Percentiles rank a stretch among this genome's conserved stretches.
These are phyloP conservation scores for Apiotrichum montevideense DNA, from an alignment of 1,284 basidiomycete species.

Conservation along the genomic window DNA sequence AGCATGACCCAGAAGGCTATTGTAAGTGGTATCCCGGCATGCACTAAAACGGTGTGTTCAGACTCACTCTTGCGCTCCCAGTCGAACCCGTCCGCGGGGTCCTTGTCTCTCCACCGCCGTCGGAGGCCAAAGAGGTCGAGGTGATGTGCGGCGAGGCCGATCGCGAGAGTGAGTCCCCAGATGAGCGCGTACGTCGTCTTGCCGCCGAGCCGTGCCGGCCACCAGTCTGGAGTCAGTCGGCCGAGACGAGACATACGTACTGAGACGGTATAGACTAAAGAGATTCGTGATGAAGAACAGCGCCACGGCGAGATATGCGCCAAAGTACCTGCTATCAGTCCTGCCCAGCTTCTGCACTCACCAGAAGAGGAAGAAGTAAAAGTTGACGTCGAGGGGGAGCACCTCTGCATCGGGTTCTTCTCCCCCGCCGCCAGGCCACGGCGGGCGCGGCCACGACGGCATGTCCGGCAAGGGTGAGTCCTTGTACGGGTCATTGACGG, in stretches of 20 bases:
- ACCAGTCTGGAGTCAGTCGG: slow-evolving; percentile 35
- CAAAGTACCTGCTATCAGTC: slow-evolving; percentile 3
- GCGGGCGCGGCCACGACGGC: slow-evolving; percentile 37
- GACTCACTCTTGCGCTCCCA: slow-evolving; percentile 54
- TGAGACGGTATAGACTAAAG: slow-evolving; percentile 52
- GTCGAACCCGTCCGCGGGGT: slow-evolving; percentile 44
- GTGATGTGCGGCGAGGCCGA: slow-evolving; percentile 50
- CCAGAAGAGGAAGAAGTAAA: slow-evolving; percentile 50
- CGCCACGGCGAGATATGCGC: slow-evolving; percentile 50
- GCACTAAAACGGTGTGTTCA: slow-evolving; percentile 1
- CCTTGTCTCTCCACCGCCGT: slow-evolving; percentile 21
- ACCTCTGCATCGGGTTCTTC: slow-evolving; percentile 5
- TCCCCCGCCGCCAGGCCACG: slow-evolving; percentile 8
- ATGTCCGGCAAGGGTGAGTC: slow-evolving; percentile 43
- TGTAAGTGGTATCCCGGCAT: not conserved
- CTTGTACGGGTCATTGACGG: slow-evolving; percentile 49
- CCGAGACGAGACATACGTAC: slow-evolving; percentile 17
- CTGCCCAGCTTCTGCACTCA: slow-evolving; percentile 23
- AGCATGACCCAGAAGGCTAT: slow-evolving; percentile 52
- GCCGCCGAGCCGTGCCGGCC: slow-evolving; percentile 50
- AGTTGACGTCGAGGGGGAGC: slow-evolving; percentile 49
- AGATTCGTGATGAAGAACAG: slow-evolving; percentile 55
- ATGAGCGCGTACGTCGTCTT: slow-evolving; percentile 51
- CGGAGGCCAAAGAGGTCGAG: slow-evolving; percentile 46
- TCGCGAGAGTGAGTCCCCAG: slow-evolving; percentile 49